Evolutionary conservation across 257 asterid genomes (phyloP).

Genomic region (Salvia hispanica): DNA sequence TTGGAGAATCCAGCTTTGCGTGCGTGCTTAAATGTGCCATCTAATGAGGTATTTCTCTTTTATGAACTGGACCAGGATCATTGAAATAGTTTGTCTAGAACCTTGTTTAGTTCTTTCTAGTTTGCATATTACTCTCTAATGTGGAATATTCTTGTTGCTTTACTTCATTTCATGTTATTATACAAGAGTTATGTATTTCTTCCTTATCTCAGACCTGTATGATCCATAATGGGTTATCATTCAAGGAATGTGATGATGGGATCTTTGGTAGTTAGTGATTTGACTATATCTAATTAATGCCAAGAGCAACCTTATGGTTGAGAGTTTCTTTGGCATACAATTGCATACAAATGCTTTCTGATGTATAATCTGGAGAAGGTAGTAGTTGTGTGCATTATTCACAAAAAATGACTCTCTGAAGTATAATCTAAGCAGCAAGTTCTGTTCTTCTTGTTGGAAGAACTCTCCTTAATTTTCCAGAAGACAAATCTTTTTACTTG

Average conservation of each 20-base stretch:
- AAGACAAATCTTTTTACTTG: neutral
- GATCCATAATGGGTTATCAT: slow-evolving; percentile 10
- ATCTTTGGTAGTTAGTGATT: slow-evolving; percentile 9
- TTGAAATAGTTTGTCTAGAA: slow-evolving; percentile 15
- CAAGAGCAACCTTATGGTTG: slow-evolving; percentile 1
- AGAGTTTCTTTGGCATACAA: slow-evolving; percentile 17
- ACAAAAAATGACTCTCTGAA: slow-evolving; percentile 2
- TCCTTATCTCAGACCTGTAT: neutral
- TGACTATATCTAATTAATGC: neutral
- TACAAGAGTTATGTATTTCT: slow-evolving; percentile 9
- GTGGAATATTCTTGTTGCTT: neutral
- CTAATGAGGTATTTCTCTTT: slow-evolving; percentile 68
- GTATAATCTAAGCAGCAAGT: slow-evolving; percentile 3
- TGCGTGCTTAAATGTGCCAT: slow-evolving; percentile 77
- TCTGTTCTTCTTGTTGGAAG: slow-evolving; percentile 16
- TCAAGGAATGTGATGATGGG: neutral
- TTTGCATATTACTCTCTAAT: neutral
- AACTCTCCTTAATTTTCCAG: slow-evolving; percentile 1
- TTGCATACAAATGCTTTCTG: neutral
- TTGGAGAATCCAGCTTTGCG: slow-evolving; percentile 98
- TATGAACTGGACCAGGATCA: no score
- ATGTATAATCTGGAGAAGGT: slow-evolving; percentile 23
- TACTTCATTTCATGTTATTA: neutral
- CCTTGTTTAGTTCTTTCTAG: slow-evolving; percentile 5
- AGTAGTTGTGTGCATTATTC: slow-evolving; percentile 5